Evolutionary conservation across 306 rosid species (phyloP), one percentile per base, ranked within the genome.

Genomic region (Glycine tomentella): DNA sequence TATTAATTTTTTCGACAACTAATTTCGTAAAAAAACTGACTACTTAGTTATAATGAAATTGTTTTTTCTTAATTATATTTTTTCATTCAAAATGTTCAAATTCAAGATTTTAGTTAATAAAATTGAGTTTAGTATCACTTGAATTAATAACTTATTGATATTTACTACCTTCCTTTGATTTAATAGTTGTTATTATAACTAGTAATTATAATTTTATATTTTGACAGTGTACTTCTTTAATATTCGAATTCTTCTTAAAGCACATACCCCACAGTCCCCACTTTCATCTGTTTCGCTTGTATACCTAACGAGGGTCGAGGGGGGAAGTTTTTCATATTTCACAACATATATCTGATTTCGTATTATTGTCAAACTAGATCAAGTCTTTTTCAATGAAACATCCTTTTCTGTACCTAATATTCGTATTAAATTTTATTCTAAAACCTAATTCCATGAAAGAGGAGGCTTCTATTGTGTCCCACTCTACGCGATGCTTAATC

Each of bases 391-490:
- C 69, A 53, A 20, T 44, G 75, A 25, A 72, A 78, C 79, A 67
- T 83, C 86, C 11, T 72, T 82, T 80, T 84, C 72, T 71, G 8
- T 38, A 56, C 82, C 79, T 63, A 76, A 84, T 62, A 50, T 84
- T 62, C 25, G 10, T 69, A 84, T 20, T 20, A 20, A 20, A 20
- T 20, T 20, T 20, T 20, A 20, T 20, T 1, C 20, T 20, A 20
- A 20, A 20, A 49, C 64, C 56, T 8, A 69, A 40, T 65, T 75
- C 9, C 53, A 70, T 70, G 2, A 38, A 76, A 34, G 13, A 14
- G n/a, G 20, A 72, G 62, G 51, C 44, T 81, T 81, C 55, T 66
- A 65, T 42, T 64, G 67, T 63, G 34, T 50, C 80, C 71, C 76
- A 63, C 77, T 62, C 9, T 50, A 25, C 44, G 34, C 50, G 16